Evolutionary conservation across 2,329 filamentous ascomycete species (phyloP).

Genomic region (Calonectria ilicicola): DNA sequence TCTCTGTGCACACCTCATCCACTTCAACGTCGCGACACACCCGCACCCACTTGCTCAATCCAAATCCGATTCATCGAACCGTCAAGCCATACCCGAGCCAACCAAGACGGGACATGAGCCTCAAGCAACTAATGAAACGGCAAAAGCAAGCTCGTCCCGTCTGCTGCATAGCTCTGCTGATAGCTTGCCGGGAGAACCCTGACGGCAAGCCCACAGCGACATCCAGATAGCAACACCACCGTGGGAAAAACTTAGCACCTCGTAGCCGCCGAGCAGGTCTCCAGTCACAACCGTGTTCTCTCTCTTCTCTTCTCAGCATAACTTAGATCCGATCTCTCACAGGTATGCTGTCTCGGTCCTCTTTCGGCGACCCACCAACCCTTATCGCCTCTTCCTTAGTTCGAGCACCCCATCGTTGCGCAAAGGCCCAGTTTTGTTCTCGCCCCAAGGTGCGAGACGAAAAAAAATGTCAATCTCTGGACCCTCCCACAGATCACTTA

Average conservation of each 20-base stretch:
- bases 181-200: conserved; percentile 17
- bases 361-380: conserved; percentile 45
- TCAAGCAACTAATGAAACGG: conserved; percentile 9
- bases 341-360: conserved; percentile 43
- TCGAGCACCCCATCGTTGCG: conserved; percentile 28
- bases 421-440: conserved; percentile 44
- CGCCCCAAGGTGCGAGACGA: conserved; percentile 33
- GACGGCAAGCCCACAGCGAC: conserved; percentile 5
- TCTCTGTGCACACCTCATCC: conserved; percentile 11
- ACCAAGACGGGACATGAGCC: conserved; percentile 21
- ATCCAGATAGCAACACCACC: conserved; percentile 20
- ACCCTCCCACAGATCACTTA: conserved; percentile 29
- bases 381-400: conserved; percentile 39
- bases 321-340: conserved; percentile 8
- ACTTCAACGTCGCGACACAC: conserved; percentile 5
- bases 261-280: conserved; percentile 3
- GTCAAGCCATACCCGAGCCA: conserved; percentile 34
- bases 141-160: conserved; percentile 8
- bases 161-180: background rate
- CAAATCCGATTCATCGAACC: conserved; percentile 20
- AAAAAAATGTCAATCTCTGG: conserved; percentile 34
- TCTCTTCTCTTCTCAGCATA: background rate
- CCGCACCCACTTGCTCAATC: conserved; percentile 17
- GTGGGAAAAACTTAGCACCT: background rate
- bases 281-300: background rate